Base-by-base conservation (phyloP, 306 rosid genomes). In the Pueraria montana region DNA sequence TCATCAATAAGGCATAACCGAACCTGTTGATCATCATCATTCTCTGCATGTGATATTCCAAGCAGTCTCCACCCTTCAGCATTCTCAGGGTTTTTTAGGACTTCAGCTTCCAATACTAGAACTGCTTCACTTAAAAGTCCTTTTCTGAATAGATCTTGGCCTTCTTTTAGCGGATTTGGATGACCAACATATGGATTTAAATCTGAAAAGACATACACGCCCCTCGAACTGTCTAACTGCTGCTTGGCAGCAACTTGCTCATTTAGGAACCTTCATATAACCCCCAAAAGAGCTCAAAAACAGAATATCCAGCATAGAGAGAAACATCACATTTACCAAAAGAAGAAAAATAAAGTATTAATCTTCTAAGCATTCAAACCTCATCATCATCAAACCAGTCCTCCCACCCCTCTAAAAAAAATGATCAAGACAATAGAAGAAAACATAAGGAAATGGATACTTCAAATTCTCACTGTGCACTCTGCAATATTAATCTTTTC, bases 41-140 rank as follows among this genome's bases (percentile, higher is more conserved):
- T 96, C 88, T 96, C 99, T 49, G 99, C 99, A 84, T 96, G 98
- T 59, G 99, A 95, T 86, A 96, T 91, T 85, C 99, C 99, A 84
- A 96, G 97, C 52, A 96, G 88, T 85, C 99, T 94, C 99, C 99
- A 96, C 66, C 98, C 98, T 89, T 96, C 98, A 52, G 97, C 90
- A 84, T 92, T 94, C 9, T 96, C 97, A 77, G 97, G 97, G 88
- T 89, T 96, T 92, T 94, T 96, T 88, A 96, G 48, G 80, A 96
- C 98, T 86, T 96, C 99, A 45, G 99, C 99, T 89, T 96, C 99
- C 87, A 96, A 89, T 63, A 98, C 99, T 75, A 96, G 97, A 88
- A 94, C 99, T 27, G 99, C 98, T 89, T 96, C 99, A 86, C 99
- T 96, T 91, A 96, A 77, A 82, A 96, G 98, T 58, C 99, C 99